phyloP scores from a whole-genome alignment of 371 early-diverging fungal species.

The Gilbertella persicaria region DNA sequence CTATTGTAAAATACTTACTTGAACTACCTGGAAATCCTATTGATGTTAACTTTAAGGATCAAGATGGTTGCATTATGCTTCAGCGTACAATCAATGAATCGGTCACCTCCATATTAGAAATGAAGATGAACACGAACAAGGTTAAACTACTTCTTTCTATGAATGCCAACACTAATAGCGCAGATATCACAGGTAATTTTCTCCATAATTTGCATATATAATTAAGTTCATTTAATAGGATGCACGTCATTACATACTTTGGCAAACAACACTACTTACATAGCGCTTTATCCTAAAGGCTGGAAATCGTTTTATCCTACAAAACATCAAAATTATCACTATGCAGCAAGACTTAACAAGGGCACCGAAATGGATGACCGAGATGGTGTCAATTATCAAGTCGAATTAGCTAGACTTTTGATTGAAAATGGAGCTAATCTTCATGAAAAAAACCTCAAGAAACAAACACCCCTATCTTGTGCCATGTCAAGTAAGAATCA shows the following conservation, averaged over 20 bases:
- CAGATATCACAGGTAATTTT: slow-evolving; percentile 38
- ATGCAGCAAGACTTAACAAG: no score
- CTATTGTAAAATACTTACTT: slow-evolving; percentile 51
- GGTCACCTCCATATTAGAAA: slow-evolving; percentile 31
- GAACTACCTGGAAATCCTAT: slow-evolving; percentile 25
- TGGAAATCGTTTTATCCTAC: slow-evolving; percentile 9
- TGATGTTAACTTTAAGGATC: slow-evolving; percentile 52
- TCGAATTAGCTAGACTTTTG: slow-evolving; percentile 27
- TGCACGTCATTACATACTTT: slow-evolving; percentile 52
- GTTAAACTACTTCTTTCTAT: slow-evolving; percentile 36
- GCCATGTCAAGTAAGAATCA: slow-evolving; percentile 39
- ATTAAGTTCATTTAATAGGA: slow-evolving; percentile 17
- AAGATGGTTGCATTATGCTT: slow-evolving; percentile 51
- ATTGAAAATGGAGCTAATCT: slow-evolving; percentile 36
- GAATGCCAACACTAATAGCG: slow-evolving; percentile 46
- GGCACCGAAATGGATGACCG: no score
- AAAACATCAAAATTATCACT: not conserved
- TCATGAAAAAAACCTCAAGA: slow-evolving; percentile 23
- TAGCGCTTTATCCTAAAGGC: slow-evolving; percentile 13
- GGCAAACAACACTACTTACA: slow-evolving; percentile 20
- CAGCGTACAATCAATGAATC: slow-evolving; percentile 39
- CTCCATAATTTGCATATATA: not conserved
- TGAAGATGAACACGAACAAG: slow-evolving; percentile 33
- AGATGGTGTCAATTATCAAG: slow-evolving; percentile 32
- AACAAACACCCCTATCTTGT: slow-evolving; percentile 47